phyloP scores from a whole-genome alignment of 2,329 filamentous ascomycete genomes.

The Rhytidhysteron rufulum region DNA sequence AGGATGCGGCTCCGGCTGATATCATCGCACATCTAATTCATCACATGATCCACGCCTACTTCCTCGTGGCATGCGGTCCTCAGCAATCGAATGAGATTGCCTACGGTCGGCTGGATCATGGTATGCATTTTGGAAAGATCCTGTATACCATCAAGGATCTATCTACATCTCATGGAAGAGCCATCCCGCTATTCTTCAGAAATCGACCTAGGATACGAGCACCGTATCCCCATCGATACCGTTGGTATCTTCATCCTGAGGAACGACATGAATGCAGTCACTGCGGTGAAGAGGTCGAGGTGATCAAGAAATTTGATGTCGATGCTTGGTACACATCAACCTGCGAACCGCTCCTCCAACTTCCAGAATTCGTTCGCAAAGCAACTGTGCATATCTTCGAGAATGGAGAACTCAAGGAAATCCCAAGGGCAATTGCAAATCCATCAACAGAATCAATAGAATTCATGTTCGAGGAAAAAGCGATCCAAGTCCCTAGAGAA shows the following conservation, averaged over 20 bases:
- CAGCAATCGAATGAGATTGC: conserved; percentile 25
- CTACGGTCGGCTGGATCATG: conserved; percentile 36
- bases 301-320: conserved; percentile 17
- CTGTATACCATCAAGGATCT: conserved; percentile 35
- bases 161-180: conserved; percentile 18
- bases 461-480: conserved; percentile 32
- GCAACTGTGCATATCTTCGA: conserved; percentile 27
- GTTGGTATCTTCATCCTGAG: background rate
- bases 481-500: conserved; percentile 26
- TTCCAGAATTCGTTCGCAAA: conserved; percentile 13
- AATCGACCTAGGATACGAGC: conserved; percentile 8
- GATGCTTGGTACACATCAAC: conserved; percentile 29
- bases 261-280: conserved; percentile 16
- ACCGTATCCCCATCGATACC: background rate
- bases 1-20: conserved; percentile 24
- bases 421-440: conserved; percentile 22
- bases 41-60: conserved; percentile 46
- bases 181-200: conserved; percentile 33
- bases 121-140: conserved; percentile 39
- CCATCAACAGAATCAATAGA: conserved; percentile 34
- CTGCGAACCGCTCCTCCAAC: conserved; percentile 26
- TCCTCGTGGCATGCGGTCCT: conserved; percentile 39
- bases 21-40: conserved; percentile 38
- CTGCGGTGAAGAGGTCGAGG: conserved; percentile 16
- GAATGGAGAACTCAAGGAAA: conserved; percentile 23